phyloP scores from a whole-genome alignment of 2,329 filamentous ascomycete genomes.

The Alternaria solani region DNA sequence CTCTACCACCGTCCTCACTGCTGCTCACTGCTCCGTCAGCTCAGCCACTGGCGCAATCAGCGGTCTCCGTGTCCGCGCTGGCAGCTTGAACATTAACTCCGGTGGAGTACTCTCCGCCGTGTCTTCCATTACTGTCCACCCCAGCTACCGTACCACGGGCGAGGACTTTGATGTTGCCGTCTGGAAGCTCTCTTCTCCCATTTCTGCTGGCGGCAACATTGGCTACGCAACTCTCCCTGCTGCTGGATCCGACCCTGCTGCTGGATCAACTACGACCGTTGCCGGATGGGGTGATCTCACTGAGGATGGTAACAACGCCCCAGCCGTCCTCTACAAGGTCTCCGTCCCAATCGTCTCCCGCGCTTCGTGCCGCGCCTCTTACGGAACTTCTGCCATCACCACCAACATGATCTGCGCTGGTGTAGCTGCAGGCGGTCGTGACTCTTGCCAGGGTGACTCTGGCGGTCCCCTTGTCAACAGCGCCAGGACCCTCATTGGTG shows the following conservation, averaged over 20 bases:
- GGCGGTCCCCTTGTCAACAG: slow-evolving; percentile 38
- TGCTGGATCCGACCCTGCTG: slow-evolving; percentile 33
- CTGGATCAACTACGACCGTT: slow-evolving; percentile 28
- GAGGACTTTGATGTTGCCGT: slow-evolving; percentile 37
- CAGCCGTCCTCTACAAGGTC: slow-evolving; percentile 36
- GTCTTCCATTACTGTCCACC: slow-evolving; percentile 30
- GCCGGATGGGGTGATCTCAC: slow-evolving; percentile 39
- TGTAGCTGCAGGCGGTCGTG: slow-evolving; percentile 34
- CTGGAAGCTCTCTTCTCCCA: slow-evolving; percentile 34
- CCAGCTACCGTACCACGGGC: slow-evolving; percentile 25
- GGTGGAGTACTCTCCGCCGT: slow-evolving; percentile 32
- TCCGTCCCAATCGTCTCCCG: slow-evolving; percentile 40
- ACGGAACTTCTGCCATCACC: slow-evolving; percentile 30
- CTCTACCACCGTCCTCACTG: slow-evolving; percentile 39
- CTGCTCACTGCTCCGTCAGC: slow-evolving; percentile 38
- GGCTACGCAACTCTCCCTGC: slow-evolving; percentile 32
- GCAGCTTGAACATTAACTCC: slow-evolving; percentile 27
- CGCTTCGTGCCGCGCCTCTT: slow-evolving; percentile 30
- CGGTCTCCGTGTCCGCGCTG: slow-evolving; percentile 28
- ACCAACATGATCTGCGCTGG: slow-evolving; percentile 42
- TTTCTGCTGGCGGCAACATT: slow-evolving; percentile 36
- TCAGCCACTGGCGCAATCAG: slow-evolving; percentile 22
- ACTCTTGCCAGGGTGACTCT: slow-evolving; percentile 46
- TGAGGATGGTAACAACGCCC: slow-evolving; percentile 15
- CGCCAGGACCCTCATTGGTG: slow-evolving; percentile 12